These are phyloP conservation scores for Dendrobium nobile DNA, from an alignment of 106 monocot genomes.

Conservation along the genomic window DNA sequence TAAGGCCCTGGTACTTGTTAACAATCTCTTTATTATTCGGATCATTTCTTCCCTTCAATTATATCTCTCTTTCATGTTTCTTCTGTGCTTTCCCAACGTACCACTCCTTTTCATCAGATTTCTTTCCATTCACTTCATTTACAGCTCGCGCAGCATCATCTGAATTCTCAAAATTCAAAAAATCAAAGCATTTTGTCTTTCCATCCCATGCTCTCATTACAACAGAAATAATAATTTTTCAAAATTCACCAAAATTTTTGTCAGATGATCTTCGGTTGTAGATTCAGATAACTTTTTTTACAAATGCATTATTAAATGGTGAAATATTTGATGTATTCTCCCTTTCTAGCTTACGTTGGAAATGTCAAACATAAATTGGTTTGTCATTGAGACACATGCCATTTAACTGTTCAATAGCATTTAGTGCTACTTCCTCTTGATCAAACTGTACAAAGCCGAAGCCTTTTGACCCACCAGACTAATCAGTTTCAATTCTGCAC, in stretches of 20 bases:
- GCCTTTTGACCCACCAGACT: constrained; percentile 72
- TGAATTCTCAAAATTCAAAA: constrained; percentile 83
- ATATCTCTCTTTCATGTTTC: constrained; percentile 77
- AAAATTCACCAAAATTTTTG: constrained; percentile 61
- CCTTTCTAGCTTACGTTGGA: constrained; percentile 78
- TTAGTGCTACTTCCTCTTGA: constrained; percentile 57
- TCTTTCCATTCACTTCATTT: constrained; percentile 73
- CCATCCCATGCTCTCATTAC: constrained; percentile 85
- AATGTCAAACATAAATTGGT: constrained; percentile 80
- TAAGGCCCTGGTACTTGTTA: constrained; percentile 67
- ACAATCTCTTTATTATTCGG: constrained; percentile 43
- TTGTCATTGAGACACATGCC: constrained; percentile 94
- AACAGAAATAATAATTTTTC: constrained; percentile 64
- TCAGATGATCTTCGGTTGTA: constrained; percentile 58
- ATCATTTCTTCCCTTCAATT: constrained; percentile 64
- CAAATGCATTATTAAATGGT: constrained; percentile 80
- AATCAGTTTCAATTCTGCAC: constrained; percentile 78
- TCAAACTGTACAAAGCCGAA: constrained; percentile 95
- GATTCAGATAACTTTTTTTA: constrained; percentile 78
- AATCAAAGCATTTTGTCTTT: constrained; percentile 84
- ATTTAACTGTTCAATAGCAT: constrained; percentile 75
- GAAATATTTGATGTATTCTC: constrained; percentile 36
- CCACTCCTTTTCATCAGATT: constrained; percentile 83
- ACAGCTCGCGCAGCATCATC: constrained; percentile 82
- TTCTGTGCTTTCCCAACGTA: constrained; percentile 94